Conservation (phyloP, 2,329 filamentous ascomycete species). For the Cryphonectria radicalis region DNA sequence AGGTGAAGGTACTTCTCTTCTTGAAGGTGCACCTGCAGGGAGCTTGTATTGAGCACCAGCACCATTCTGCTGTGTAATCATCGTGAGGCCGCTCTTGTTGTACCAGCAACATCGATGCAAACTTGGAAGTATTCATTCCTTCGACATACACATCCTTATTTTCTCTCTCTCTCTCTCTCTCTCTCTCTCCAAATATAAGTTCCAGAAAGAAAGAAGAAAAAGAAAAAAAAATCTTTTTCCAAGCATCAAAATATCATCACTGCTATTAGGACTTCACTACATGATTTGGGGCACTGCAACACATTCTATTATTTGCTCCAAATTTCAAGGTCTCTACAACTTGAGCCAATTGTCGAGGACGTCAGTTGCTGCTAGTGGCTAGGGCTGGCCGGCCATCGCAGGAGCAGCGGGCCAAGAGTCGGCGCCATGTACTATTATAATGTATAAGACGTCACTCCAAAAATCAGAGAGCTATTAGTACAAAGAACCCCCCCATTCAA, state of each 20-base stretch:
- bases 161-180: too few relatives aligned
- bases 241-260: background rate
- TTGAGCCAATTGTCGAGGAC: slow-evolving; percentile 8
- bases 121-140: too few relatives aligned
- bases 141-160: background rate
- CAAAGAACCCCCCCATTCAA: background rate
- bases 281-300: background rate
- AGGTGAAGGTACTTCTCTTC: too few relatives aligned
- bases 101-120: too few relatives aligned
- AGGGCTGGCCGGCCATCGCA: background rate
- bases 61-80: too few relatives aligned
- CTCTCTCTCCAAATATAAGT: background rate
- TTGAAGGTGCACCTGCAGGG: background rate
- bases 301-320: background rate
- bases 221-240: background rate
- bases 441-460: slow-evolving; percentile 1
- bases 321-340: background rate
- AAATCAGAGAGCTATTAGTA: background rate
- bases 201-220: background rate
- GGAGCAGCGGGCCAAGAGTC: background rate
- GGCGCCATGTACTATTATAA: background rate
- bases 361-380: slow-evolving; percentile 8
- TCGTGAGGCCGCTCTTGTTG: too few relatives aligned
- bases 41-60: background rate
- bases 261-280: background rate